Evolutionary conservation across 805 yeast species (phyloP), one percentile per base, ranked within the genome.

Genomic region (Myxozyma neotropica): DNA sequence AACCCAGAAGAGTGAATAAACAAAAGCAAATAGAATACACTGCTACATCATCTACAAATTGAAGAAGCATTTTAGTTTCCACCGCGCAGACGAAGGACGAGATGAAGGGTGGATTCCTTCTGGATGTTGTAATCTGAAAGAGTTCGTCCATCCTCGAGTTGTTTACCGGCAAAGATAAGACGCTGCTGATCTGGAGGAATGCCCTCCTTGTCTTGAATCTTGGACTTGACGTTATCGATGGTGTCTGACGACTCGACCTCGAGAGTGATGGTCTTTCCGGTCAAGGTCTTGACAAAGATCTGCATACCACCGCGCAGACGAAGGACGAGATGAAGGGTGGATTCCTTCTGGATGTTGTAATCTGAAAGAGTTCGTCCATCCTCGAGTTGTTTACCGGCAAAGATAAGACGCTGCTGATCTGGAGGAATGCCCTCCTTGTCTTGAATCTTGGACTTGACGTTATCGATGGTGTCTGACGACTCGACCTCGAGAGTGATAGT

Each of bases 231-330:
- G 74, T 90, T 90, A 81, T 89, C 96, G 74, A 90, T 89, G 69
- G 96, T 89, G 82, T 90, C 96, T 60, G 96, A 89, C 64, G 96
- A 89, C 79, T 90, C 96, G 69, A 90, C 94, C 77, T 87, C 92
- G 67, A 87, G 78, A 69, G 96, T 88, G 75, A 88, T 88, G 67
- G 96, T 88, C 84, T 88, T 88, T 74, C 96, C 96, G 36, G 96
- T 88, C 74, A 88, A 77, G 60, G 95, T 89, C 81, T 89, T 88
- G 72, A 89, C 96, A 75, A 88, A 88, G 75, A 89, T 88, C 77
- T 89, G 95, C 95, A 89, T 89, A 82, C 96, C 97, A 79, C 98
- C 98, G 85, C 98, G 90, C 78, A 93, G 88, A 86, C 98, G 92
- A 69, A 92, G 83, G 68, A 93, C 97, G 81, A 93, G 86, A 80